Conservation (phyloP, 2,329 filamentous ascomycete species). For the Mollisiaceae sp. region DNA sequence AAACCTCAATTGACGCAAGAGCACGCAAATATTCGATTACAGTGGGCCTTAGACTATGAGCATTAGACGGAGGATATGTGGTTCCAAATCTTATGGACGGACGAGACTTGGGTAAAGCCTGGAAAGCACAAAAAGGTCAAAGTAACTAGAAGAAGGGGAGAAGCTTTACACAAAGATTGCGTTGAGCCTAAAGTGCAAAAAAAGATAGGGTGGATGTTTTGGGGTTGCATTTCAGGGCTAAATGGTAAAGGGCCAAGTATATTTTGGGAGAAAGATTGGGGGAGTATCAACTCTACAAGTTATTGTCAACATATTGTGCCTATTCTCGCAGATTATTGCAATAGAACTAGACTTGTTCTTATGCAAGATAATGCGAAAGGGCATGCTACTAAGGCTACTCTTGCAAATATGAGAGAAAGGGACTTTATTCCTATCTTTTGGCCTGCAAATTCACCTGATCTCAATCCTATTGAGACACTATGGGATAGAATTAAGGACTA, state of each 20-base stretch:
- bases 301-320: conserved; percentile 12
- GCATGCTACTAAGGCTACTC: background rate
- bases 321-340: background rate
- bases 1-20: conserved; percentile 22
- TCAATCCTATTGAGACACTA: conserved; percentile 16
- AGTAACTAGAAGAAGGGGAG: conserved; percentile 1
- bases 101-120: conserved; percentile 23
- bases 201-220: conserved; percentile 21
- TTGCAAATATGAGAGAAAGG: background rate
- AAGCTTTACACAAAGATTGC: background rate
- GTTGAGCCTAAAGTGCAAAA: conserved; percentile 8
- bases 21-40: conserved; percentile 3
- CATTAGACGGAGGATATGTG: conserved; percentile 19
- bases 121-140: conserved; percentile 18
- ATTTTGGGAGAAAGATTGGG: conserved; percentile 37
- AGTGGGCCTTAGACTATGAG: conserved; percentile 12
- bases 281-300: background rate
- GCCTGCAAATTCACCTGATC: conserved; percentile 12
- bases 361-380: conserved; percentile 12
- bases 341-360: background rate
- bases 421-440: conserved; percentile 11
- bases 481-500: conserved; percentile 16
- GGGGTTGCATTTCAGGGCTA: conserved; percentile 16
- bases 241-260: conserved; percentile 14
- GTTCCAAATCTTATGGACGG: conserved; percentile 18